A percentile compares a stretch with the other conserved stretches of the same genome.
Evolutionary conservation across 78 protist genomes (phyloP).

Genomic region (Protostelium mycophagum): DNA sequence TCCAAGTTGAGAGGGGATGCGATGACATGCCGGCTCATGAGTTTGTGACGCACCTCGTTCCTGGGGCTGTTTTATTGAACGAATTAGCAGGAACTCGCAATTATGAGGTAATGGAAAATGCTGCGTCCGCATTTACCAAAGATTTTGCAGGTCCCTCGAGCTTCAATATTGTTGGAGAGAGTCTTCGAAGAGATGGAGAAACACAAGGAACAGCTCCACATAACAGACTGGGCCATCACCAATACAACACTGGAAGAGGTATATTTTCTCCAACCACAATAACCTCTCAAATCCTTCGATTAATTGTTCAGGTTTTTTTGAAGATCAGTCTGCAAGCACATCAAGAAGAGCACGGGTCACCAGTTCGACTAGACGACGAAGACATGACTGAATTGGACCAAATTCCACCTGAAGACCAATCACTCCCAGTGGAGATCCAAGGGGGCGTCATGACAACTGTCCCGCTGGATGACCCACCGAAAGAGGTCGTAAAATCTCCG

Average conservation of each 20-base stretch:
- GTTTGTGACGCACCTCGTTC: not conserved
- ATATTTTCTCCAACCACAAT: not conserved
- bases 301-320: not conserved
- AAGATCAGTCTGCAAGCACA: conserved; percentile 1
- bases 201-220: not conserved
- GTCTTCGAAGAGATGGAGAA: conserved; percentile 15
- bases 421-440: too few relatives aligned
- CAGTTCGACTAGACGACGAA: too few relatives aligned
- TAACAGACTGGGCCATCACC: conserved; percentile 30
- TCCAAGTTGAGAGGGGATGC: not conserved
- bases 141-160: not conserved
- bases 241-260: conserved; percentile 40
- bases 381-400: too few relatives aligned
- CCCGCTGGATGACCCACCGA: too few relatives aligned
- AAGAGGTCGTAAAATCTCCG: too few relatives aligned
- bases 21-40: not conserved
- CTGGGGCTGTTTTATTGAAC: not conserved
- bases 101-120: not conserved
- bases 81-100: not conserved
- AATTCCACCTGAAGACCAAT: too few relatives aligned
- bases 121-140: not conserved
- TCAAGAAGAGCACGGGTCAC: too few relatives aligned
- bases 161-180: not conserved
- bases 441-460: too few relatives aligned
- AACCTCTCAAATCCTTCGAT: not conserved